Evolutionary conservation across 2,329 filamentous ascomycete species (phyloP).

Genomic region (Lachnellula subtilissima): DNA sequence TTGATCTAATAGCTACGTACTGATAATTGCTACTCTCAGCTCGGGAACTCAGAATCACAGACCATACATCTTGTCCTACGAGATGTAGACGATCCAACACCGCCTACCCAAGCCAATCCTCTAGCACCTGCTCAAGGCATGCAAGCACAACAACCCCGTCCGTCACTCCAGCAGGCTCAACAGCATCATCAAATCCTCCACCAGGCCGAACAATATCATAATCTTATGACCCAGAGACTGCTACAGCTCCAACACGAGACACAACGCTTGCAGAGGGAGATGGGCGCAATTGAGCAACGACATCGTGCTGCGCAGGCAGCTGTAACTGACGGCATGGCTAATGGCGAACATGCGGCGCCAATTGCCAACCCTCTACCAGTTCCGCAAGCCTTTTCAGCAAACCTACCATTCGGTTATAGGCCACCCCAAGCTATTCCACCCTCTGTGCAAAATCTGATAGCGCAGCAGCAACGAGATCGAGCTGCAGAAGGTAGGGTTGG

Average conservation of each 20-base stretch:
- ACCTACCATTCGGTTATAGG: slow-evolving; percentile 6
- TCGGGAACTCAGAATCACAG: slow-evolving; percentile 43
- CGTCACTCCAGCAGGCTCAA: slow-evolving; percentile 21
- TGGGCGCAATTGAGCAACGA: slow-evolving; percentile 20
- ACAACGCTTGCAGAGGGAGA: slow-evolving; percentile 37
- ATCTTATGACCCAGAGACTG: slow-evolving; percentile 38
- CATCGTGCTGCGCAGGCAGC: slow-evolving; percentile 9
- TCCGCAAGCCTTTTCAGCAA: slow-evolving; percentile 14
- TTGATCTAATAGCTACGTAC: neutral
- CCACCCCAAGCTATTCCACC: slow-evolving; percentile 14
- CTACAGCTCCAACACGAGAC: slow-evolving; percentile 45
- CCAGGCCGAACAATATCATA: slow-evolving; percentile 18
- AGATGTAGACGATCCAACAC: slow-evolving; percentile 28
- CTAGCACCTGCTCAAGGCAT: slow-evolving; percentile 15
- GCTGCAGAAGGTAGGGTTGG: slow-evolving; percentile 24
- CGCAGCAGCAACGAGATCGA: slow-evolving; percentile 25
- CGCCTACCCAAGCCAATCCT: slow-evolving; percentile 20
- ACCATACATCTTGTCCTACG: slow-evolving; percentile 51
- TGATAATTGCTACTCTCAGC: slow-evolving; percentile 29
- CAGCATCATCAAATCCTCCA: slow-evolving; percentile 23
- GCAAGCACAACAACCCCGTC: slow-evolving; percentile 21
- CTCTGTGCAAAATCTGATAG: slow-evolving; percentile 21
- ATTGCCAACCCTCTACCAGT: neutral
- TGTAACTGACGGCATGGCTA: slow-evolving; percentile 3
- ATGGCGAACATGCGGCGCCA: slow-evolving; percentile 6